phyloP scores from a whole-genome alignment of 441 rosid genomes.

The Rhodomyrtus psidioides region DNA sequence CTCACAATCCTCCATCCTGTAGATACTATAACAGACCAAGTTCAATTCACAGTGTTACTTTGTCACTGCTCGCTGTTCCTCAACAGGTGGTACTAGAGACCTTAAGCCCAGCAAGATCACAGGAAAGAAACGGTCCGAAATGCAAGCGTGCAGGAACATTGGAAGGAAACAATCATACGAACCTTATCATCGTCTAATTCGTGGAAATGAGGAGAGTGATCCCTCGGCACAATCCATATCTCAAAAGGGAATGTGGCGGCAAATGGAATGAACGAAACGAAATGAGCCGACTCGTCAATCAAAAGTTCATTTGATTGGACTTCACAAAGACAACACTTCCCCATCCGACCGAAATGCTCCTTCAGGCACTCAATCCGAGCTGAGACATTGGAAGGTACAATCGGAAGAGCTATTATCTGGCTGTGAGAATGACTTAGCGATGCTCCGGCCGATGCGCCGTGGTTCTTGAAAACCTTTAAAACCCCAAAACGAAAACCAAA shows the following conservation, averaged over 20 bases:
- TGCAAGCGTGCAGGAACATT: not conserved
- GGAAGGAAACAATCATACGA: not conserved
- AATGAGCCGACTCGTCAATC: constrained; percentile 49
- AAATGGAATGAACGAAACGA: constrained; percentile 54
- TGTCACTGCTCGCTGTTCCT: not conserved
- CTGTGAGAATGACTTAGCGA: constrained; percentile 87
- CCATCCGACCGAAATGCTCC: constrained; percentile 41
- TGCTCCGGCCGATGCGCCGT: constrained; percentile 90
- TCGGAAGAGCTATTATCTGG: constrained; percentile 73
- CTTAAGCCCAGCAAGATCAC: not conserved
- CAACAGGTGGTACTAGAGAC: not conserved
- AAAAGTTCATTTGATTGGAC: constrained; percentile 33
- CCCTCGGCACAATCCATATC: constrained; percentile 71
- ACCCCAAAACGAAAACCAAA: not conserved
- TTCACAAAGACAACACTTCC: constrained; percentile 71
- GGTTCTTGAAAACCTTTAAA: constrained; percentile 79
- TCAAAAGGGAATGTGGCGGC: constrained; percentile 77
- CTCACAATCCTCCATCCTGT: not conserved
- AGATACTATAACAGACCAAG: not conserved
- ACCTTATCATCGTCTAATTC: constrained; percentile 60
- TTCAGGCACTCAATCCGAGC: constrained; percentile 42
- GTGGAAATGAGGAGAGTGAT: constrained; percentile 70
- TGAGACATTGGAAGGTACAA: constrained; percentile 54
- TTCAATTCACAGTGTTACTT: not conserved
- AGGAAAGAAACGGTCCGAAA: not conserved